phyloP scores from a whole-genome alignment of 2,329 filamentous ascomycete species.

The Penicillium crustosum region DNA sequence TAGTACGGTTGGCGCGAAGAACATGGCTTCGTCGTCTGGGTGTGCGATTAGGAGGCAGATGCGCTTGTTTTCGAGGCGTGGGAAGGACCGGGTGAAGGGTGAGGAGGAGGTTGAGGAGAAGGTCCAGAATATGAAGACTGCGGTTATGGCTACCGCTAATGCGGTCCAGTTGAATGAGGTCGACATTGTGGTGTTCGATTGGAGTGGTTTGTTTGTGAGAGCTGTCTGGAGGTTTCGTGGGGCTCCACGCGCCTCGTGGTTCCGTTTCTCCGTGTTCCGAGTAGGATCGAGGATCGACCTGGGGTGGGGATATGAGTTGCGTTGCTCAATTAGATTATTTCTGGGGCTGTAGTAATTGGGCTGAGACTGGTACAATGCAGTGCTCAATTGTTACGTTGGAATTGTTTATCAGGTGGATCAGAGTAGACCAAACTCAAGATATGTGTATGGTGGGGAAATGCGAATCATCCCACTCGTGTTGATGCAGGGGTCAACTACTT shows the following conservation, averaged over 20 bases:
- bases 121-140: conserved; percentile 47
- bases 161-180: conserved; percentile 28
- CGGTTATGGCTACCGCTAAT: conserved; percentile 38
- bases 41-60: conserved; percentile 93
- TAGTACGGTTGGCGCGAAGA: conserved; percentile 87
- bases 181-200: conserved; percentile 16
- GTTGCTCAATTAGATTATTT: not conserved
- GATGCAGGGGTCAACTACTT: not conserved
- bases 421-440: conserved; percentile 11
- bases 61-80: conserved; percentile 73
- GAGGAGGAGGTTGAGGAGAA: conserved; percentile 43
- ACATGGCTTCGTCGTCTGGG: conserved; percentile 99
- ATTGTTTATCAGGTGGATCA: conserved; percentile 10
- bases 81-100: conserved; percentile 46
- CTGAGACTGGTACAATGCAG: not conserved
- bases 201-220: not conserved
- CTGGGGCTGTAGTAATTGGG: not conserved
- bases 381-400: not conserved
- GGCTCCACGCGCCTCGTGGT: not conserved
- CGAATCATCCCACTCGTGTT: conserved; percentile 12
- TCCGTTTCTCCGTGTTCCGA: not conserved
- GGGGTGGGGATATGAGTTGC: not conserved
- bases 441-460: conserved; percentile 18
- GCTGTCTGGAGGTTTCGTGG: not conserved
- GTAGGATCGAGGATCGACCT: not conserved